Evolutionary conservation across 2,329 filamentous ascomycete species (phyloP).

Genomic region (Coniochaeta sp.): DNA sequence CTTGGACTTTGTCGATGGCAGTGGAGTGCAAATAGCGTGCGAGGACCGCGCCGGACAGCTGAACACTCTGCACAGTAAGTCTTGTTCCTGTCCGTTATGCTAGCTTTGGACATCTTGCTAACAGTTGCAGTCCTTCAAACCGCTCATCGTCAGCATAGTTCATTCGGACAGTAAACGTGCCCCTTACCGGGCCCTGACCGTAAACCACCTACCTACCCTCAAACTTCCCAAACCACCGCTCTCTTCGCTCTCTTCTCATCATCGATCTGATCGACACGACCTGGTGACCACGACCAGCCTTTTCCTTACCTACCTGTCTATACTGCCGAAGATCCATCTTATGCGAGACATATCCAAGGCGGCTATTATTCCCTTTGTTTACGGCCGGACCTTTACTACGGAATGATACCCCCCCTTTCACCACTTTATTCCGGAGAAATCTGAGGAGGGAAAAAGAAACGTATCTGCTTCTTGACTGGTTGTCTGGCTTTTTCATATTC

Average conservation of each 20-base stretch:
- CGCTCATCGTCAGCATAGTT: constrained; percentile 28
- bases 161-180: constrained; percentile 9
- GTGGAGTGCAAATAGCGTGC: constrained; percentile 57
- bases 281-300: background rate
- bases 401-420: background rate
- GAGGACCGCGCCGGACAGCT: constrained; percentile 53
- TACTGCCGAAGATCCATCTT: background rate
- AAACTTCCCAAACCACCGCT: too few relatives aligned
- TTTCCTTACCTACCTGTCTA: background rate
- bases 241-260: too few relatives aligned
- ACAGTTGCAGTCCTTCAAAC: constrained; percentile 38
- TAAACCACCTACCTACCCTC: too few relatives aligned
- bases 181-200: too few relatives aligned
- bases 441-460: too few relatives aligned
- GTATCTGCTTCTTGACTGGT: background rate
- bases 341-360: background rate
- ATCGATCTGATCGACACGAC: background rate
- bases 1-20: constrained; percentile 53
- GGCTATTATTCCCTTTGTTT: background rate
- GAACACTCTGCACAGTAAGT: constrained; percentile 47
- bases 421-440: background rate
- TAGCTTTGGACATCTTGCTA: too few relatives aligned
- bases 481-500: background rate
- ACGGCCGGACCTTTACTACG: background rate
- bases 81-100: background rate